Evolutionary conservation across 441 rosid species (phyloP).

Genomic region (Flueggea neowawraea): DNA sequence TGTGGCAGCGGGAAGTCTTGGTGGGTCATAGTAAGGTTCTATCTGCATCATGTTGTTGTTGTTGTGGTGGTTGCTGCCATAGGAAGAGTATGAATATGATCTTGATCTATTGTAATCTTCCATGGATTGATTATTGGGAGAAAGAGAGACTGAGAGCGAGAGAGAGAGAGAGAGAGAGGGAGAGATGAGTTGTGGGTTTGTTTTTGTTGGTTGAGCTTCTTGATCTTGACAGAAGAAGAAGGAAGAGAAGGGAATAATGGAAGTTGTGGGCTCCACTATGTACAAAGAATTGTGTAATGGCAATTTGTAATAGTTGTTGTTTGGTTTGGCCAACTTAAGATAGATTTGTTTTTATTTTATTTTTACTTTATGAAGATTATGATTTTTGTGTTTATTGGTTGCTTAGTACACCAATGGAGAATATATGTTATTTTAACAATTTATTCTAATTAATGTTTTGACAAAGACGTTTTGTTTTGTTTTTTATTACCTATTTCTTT

Average conservation of each 20-base stretch:
- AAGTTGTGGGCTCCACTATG: constrained; percentile 11
- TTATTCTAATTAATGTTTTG: no score
- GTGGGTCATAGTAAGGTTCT: constrained; percentile 41
- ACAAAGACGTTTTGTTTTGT: no score
- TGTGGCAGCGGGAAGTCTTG: constrained; percentile 16
- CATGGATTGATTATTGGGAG: constrained; percentile 31
- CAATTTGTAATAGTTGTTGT: no score
- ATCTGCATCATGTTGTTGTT: constrained; percentile 36
- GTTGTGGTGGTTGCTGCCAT: constrained; percentile 17
- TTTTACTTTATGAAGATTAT: no score
- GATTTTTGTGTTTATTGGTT: no score
- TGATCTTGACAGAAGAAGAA: constrained; percentile 12
- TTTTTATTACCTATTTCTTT: no score
- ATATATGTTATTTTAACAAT: no score
- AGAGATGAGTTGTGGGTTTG: constrained; percentile 2
- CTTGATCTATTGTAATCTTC: constrained; percentile 52
- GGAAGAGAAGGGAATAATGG: constrained; percentile 11
- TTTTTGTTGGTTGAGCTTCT: constrained; percentile 9
- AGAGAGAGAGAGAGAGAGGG: constrained; percentile 2
- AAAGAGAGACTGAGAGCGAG: constrained; percentile 8
- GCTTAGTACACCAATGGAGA: no score
- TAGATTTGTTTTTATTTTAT: no score
- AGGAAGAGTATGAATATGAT: constrained; percentile 23
- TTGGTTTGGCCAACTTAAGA: no score
- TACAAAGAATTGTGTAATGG: no score